Conservation (phyloP, 176 grass and related monocot genomes). For the Chloris gayana region DNA sequence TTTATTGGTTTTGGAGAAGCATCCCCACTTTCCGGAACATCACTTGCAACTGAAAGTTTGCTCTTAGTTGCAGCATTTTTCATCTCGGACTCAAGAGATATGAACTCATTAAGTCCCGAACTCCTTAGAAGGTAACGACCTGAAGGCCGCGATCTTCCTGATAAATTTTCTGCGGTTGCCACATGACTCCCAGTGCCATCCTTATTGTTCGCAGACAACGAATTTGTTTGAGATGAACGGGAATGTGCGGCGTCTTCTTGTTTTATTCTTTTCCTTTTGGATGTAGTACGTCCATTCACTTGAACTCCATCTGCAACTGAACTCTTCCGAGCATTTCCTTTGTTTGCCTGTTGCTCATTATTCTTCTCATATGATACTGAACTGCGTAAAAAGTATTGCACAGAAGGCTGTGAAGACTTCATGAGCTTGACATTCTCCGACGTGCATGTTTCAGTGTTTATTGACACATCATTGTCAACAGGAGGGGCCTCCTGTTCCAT, state of each 20-base stretch:
- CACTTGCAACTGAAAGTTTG: conserved; percentile 25
- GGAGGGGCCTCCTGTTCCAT: conserved; percentile 32
- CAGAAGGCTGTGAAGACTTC: neutral
- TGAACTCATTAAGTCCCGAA: conserved; percentile 32
- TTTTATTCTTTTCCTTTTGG: conserved; percentile 43
- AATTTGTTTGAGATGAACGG: conserved; percentile 32
- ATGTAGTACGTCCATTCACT: conserved; percentile 17
- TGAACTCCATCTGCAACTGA: conserved; percentile 41
- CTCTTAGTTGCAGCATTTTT: conserved; percentile 22
- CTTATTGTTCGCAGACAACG: conserved; percentile 23
- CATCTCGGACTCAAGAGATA: conserved; percentile 21
- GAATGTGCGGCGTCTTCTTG: neutral
- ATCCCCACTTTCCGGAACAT: conserved; percentile 22
- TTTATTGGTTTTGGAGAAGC: conserved; percentile 37
- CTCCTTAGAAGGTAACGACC: conserved; percentile 39
- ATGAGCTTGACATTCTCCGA: neutral
- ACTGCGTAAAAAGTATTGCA: neutral
- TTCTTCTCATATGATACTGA: conserved; percentile 30
- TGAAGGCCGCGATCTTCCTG: conserved; percentile 38
- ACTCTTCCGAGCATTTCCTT: conserved; percentile 29
- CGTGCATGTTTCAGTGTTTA: conserved; percentile 37
- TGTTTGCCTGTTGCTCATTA: conserved; percentile 20
- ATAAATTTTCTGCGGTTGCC: conserved; percentile 32
- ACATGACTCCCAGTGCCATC: conserved; percentile 25
- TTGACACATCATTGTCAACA: conserved; percentile 42